These are phyloP conservation scores for Aspergillus thermomutatus DNA, from an alignment of 2,329 filamentous ascomycete genomes.

Conservation along the genomic window DNA sequence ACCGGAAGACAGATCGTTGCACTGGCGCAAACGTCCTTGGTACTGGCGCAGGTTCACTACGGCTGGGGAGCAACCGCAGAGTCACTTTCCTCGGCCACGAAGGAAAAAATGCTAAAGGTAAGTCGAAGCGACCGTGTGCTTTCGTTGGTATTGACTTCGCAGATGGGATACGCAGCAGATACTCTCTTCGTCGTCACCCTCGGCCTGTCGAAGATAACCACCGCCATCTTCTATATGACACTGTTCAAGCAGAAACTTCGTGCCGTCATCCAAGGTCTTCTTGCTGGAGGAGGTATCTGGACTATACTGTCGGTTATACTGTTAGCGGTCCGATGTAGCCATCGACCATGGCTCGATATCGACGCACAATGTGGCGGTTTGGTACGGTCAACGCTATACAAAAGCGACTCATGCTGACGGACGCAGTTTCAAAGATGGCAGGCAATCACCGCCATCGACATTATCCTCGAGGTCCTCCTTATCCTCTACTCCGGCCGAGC, in stretches of 20 bases:
- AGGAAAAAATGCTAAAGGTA: constrained; percentile 37
- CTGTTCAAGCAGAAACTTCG: constrained; percentile 18
- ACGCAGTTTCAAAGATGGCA: constrained; percentile 39
- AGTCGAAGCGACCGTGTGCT: background rate
- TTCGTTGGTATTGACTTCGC: background rate
- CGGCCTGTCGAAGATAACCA: constrained; percentile 43
- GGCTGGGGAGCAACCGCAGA: constrained; percentile 40
- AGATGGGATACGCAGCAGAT: constrained; percentile 40
- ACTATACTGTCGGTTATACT: constrained; percentile 35
- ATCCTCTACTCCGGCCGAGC: constrained; percentile 37
- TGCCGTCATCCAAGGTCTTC: constrained; percentile 17
- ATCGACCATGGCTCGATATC: constrained; percentile 34
- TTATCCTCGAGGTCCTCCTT: constrained; percentile 38
- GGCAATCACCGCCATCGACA: constrained; percentile 38
- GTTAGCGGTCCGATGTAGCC: constrained; percentile 36
- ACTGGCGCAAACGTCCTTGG: constrained; percentile 35
- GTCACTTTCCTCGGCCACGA: constrained; percentile 13
- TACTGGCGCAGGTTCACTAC: constrained; percentile 36
- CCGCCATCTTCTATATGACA: constrained; percentile 34
- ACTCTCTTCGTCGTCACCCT: constrained; percentile 40
- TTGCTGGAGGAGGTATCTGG: constrained; percentile 30
- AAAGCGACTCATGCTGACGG: background rate
- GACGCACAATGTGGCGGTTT: constrained; percentile 26
- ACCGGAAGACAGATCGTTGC: constrained; percentile 26
- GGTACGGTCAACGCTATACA: constrained; percentile 21